These are phyloP conservation scores for Podila verticillata DNA, from an alignment of 192 early-diverging fungal genomes.

Conservation along the genomic window DNA sequence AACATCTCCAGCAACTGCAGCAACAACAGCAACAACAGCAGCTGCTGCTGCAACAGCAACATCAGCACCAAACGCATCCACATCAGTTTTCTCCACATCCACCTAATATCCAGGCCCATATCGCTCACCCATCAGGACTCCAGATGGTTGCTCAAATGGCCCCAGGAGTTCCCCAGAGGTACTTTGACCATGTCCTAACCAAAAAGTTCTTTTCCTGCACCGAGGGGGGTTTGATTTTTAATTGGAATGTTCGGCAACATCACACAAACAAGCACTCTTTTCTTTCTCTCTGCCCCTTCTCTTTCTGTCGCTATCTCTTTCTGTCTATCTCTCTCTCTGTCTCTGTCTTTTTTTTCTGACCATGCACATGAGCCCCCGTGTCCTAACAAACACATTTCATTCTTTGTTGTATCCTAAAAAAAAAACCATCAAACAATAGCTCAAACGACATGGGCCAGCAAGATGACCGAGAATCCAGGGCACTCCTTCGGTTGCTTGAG, in stretches of 20 bases:
- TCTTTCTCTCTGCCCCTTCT: too few species aligned
- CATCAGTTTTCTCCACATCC: neutral
- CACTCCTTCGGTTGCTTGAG: constrained; percentile 14
- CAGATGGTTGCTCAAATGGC: too few species aligned
- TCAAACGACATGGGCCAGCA: neutral
- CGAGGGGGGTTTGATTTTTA: too few species aligned
- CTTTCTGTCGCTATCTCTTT: too few species aligned
- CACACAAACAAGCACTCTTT: too few species aligned
- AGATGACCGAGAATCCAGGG: constrained; percentile 21
- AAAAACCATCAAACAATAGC: constrained; percentile 5
- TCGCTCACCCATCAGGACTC: too few species aligned
- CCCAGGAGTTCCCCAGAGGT: too few species aligned
- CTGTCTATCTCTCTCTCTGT: neutral
- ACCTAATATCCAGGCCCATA: too few species aligned
- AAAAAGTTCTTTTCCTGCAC: too few species aligned
- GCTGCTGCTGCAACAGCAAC: neutral
- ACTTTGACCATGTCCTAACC: too few species aligned
- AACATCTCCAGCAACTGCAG: neutral
- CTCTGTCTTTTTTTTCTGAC: neutral
- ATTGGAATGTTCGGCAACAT: too few species aligned
- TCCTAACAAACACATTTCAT: neutral
- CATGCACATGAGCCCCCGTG: too few species aligned
- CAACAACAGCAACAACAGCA: constrained; percentile 1
- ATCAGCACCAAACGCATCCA: neutral
- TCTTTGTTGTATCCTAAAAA: neutral